A percentile compares a stretch with the other conserved stretches of the same genome.
Conservation (phyloP, 768 basidiomycete genomes). For the Leccinum disarticulatum region DNA sequence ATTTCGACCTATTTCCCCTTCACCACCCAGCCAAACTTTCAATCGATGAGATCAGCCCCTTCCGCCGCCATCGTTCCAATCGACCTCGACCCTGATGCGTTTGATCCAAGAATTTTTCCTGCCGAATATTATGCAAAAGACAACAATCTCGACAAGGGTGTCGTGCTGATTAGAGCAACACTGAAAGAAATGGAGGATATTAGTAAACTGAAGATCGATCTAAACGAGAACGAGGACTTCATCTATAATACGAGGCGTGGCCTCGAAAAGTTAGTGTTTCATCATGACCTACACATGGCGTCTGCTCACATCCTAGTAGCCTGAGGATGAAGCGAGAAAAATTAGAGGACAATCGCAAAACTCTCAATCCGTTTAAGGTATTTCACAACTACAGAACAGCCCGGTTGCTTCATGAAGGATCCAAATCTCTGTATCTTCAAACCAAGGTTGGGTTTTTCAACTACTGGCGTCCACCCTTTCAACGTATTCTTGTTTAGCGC, state of each 20-base stretch:
- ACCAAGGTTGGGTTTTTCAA: neutral
- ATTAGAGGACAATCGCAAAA: neutral
- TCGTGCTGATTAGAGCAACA: slow-evolving; percentile 3
- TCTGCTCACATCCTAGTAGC: neutral
- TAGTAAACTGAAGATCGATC: neutral
- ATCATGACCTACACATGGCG: no score
- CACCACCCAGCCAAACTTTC: neutral
- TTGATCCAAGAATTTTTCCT: neutral
- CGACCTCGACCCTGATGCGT: neutral
- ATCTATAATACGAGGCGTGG: neutral
- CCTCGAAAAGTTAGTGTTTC: neutral
- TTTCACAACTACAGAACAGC: neutral
- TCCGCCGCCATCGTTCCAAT: neutral
- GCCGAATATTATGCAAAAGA: neutral
- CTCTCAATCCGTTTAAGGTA: slow-evolving; percentile 4
- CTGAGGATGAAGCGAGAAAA: neutral
- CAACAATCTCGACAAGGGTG: slow-evolving; percentile 1
- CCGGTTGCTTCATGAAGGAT: neutral
- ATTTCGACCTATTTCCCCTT: no score
- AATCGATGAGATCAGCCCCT: neutral
- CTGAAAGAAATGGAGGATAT: slow-evolving; percentile 8
- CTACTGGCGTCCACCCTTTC: neutral
- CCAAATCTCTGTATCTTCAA: neutral
- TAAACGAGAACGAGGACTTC: neutral
- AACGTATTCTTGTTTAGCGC: neutral